A percentile compares a stretch with the other conserved stretches of the same genome.
Conservation (phyloP, 2,329 filamentous ascomycete genomes). For the Gremmenia infestans region DNA sequence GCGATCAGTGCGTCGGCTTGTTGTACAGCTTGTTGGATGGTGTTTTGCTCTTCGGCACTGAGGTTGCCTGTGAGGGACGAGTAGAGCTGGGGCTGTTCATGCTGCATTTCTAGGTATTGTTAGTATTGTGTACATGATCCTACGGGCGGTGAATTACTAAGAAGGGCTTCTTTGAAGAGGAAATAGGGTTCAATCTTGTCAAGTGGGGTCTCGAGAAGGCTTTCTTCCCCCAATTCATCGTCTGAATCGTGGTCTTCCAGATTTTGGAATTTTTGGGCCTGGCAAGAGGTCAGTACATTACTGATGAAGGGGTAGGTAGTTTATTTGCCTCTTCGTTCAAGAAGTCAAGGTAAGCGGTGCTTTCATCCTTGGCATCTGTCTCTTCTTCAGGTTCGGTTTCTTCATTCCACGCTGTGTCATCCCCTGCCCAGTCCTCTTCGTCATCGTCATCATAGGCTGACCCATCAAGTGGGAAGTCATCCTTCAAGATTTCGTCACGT, state of each 20-base stretch:
- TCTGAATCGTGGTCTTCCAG: slow-evolving; percentile 66
- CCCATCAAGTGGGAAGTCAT: slow-evolving; percentile 72
- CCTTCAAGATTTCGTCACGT: slow-evolving; percentile 85
- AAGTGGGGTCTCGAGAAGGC: slow-evolving; percentile 86
- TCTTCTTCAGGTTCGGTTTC: slow-evolving; percentile 52
- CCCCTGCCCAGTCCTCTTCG: slow-evolving; percentile 74
- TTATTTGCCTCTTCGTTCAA: slow-evolving; percentile 74
- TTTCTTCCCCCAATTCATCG: slow-evolving; percentile 89
- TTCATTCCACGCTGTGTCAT: slow-evolving; percentile 74
- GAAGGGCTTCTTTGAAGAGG: slow-evolving; percentile 75
- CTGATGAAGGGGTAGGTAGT: neutral
- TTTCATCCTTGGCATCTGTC: slow-evolving; percentile 77
- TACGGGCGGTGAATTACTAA: slow-evolving; percentile 55
- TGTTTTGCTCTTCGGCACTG: slow-evolving; percentile 71
- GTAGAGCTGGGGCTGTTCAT: slow-evolving; percentile 87
- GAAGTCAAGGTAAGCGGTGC: slow-evolving; percentile 91
- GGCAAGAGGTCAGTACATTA: slow-evolving; percentile 10
- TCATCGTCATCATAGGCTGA: slow-evolving; percentile 61
- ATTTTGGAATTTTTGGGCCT: slow-evolving; percentile 80
- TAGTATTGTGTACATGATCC: slow-evolving; percentile 8
- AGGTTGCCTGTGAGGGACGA: slow-evolving; percentile 73
- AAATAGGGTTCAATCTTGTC: slow-evolving; percentile 94
- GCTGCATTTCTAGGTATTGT: slow-evolving; percentile 65
- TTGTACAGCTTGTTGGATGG: slow-evolving; percentile 70
- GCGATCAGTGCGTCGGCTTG: slow-evolving; percentile 29